A percentile compares a stretch with the other conserved stretches of the same genome.
These are phyloP conservation scores for Boletus reticulatus DNA, from an alignment of 768 basidiomycete genomes.

Conservation along the genomic window DNA sequence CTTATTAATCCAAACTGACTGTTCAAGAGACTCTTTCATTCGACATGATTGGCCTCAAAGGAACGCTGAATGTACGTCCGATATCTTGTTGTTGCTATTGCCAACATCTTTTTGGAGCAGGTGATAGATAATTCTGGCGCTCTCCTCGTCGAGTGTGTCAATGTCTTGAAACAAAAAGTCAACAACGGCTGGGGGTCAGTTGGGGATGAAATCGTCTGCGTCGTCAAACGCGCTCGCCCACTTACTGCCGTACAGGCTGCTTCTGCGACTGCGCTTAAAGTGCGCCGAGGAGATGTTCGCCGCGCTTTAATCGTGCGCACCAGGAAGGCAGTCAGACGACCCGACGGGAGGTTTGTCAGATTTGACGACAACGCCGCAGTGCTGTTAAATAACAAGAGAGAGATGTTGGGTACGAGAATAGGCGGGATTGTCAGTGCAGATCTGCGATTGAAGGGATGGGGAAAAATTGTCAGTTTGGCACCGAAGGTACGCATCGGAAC, in stretches of 20 bases:
- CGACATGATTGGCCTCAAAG: slow-evolving; percentile 92
- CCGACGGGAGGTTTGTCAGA: slow-evolving; percentile 83
- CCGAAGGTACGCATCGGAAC: slow-evolving; percentile 60
- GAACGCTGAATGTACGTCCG: slow-evolving; percentile 73
- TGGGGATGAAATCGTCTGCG: slow-evolving; percentile 95
- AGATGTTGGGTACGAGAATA: slow-evolving; percentile 94
- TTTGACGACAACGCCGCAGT: slow-evolving; percentile 99
- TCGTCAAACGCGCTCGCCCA: slow-evolving; percentile 89
- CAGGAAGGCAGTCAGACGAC: slow-evolving; percentile 78
- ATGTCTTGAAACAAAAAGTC: slow-evolving; percentile 93
- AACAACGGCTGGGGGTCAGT: slow-evolving; percentile 92
- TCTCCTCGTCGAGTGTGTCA: slow-evolving; percentile 92
- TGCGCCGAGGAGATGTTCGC: slow-evolving; percentile 91
- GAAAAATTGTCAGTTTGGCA: slow-evolving; percentile 88
- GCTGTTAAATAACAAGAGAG: slow-evolving; percentile 90
- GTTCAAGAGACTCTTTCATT: background rate
- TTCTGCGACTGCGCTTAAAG: slow-evolving; percentile 81
- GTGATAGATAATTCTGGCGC: slow-evolving; percentile 98
- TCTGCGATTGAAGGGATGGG: slow-evolving; percentile 88
- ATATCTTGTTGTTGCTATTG: background rate
- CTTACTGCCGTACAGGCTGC: slow-evolving; percentile 63
- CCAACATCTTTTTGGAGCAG: slow-evolving; percentile 35
- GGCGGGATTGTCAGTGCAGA: slow-evolving; percentile 93
- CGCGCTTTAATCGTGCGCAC: slow-evolving; percentile 94
- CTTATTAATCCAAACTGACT: slow-evolving; percentile 8